Evolutionary conservation across 768 basidiomycete genomes (phyloP), one percentile per base, ranked within the genome.

Genomic region (Dentipellis fragilis): DNA sequence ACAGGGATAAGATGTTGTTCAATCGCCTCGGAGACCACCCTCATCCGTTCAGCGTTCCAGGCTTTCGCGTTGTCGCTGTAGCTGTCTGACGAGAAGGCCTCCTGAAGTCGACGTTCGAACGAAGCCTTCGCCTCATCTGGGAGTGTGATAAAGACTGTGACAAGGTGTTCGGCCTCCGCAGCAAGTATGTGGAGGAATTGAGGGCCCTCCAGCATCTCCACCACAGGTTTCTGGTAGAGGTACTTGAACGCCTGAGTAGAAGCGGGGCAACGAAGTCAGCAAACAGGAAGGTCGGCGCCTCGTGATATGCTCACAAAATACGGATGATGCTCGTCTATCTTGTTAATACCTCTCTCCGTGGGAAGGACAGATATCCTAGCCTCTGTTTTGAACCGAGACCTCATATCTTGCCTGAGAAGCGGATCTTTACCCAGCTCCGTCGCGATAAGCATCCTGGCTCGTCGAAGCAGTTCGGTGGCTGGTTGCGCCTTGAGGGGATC

Each of bases 341-440:
- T 90, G 14, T 72, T 70, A 46, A 82, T 71, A 19, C 96, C 96
- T 49, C 87, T 80, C 52, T 95, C 93, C 1, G 95, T 98, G 0
- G 95, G 93, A 49, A 77, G 75, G 14, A 94, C 84, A 19, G 87
- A 84, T 35, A 98, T 73, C 17, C 81, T 75, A 2, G 87, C 95
- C 58, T 85, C 81, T 11, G 76, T 74, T 64, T 80, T 84, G 75
- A 93, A 93, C 38, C 80, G 66, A 54, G 83, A 76, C 52, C 96
- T 83, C 51, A 92, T 83, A 55, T 83, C 77, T 59, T 84, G 83
- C 42, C 92, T 78, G 34, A 99, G 78, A 10, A 92, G 72, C 11
- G 95, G 95, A 67, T 99, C 95, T 66, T 89, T 94, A 36, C 90
- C 89, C 16, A 98, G 78, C 67, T 98, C 96, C 0, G 89, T 91